Conservation (phyloP, 1,284 basidiomycete species). For the Lignosus rhinocerotis region DNA sequence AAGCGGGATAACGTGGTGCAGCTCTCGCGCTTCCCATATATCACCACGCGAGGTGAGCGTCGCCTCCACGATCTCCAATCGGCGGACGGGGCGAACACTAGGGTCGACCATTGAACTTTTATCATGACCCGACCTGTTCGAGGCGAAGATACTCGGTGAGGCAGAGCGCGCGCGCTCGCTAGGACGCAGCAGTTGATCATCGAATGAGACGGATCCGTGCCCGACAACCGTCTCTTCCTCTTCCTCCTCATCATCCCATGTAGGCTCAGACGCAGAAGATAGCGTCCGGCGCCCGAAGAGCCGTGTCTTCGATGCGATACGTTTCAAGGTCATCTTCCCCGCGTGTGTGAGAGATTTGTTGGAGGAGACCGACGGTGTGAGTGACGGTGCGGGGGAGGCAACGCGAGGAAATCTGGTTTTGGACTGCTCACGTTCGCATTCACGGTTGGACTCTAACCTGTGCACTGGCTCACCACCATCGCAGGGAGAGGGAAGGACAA, state of each 20-base stretch:
- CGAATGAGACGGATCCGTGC: conserved; percentile 9
- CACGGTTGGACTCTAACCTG: neutral
- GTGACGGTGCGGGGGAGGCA: conserved; percentile 16
- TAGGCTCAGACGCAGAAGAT: conserved; percentile 13
- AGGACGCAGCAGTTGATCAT: conserved; percentile 8
- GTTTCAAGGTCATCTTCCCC: conserved; percentile 10
- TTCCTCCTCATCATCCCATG: conserved; percentile 11
- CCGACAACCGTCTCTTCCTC: conserved; percentile 12
- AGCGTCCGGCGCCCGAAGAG: conserved; percentile 22
- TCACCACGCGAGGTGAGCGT: conserved; percentile 24
- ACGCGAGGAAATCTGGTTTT: conserved; percentile 1
- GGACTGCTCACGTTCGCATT: neutral
- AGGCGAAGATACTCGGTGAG: conserved; percentile 5
- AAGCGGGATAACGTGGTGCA: conserved; percentile 29
- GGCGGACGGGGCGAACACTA: neutral
- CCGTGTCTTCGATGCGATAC: conserved; percentile 18
- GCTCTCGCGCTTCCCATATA: conserved; percentile 27
- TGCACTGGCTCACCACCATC: neutral
- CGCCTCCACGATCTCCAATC: conserved; percentile 23
- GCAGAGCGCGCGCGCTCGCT: conserved; percentile 9
- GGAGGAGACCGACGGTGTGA: conserved; percentile 14
- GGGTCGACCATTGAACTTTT: neutral
- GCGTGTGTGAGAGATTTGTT: conserved; percentile 1
- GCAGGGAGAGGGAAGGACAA: conserved; percentile 12
- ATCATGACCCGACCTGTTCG: neutral